Evolutionary conservation across 805 yeast genomes (phyloP).

Genomic region (Hanseniaspora pseudoguilliermondii): DNA sequence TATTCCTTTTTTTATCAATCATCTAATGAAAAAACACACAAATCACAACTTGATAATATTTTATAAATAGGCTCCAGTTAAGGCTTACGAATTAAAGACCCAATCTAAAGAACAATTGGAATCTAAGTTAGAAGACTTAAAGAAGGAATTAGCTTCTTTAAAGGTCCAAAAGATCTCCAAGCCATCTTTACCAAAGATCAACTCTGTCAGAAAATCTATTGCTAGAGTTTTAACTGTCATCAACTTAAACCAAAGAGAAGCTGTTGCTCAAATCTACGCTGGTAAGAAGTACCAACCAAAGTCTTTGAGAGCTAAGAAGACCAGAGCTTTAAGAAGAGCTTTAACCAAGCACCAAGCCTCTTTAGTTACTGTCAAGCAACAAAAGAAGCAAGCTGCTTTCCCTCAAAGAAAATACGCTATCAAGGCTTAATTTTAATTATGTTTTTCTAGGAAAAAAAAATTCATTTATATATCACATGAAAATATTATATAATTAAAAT

Average conservation of each 20-base stretch:
- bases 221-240: constrained; percentile 96
- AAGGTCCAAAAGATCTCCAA: constrained; percentile 90
- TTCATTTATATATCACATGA: constrained; percentile 8
- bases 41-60: not conserved
- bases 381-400: constrained; percentile 88
- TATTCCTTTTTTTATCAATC: not conserved
- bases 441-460: constrained; percentile 7
- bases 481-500: constrained; percentile 6
- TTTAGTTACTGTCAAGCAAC: constrained; percentile 73
- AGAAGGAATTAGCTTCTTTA: constrained; percentile 90
- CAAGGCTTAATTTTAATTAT: constrained; percentile 61
- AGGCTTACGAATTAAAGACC: constrained; percentile 92
- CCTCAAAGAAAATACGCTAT: constrained; percentile 97
- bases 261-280: constrained; percentile 87
- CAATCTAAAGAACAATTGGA: constrained; percentile 95
- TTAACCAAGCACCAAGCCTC: constrained; percentile 78
- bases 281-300: constrained; percentile 94
- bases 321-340: constrained; percentile 98
- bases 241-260: constrained; percentile 91
- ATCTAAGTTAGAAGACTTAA: constrained; percentile 85
- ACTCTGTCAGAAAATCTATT: constrained; percentile 94
- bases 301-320: constrained; percentile 98
- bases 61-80: constrained; percentile 59
- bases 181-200: constrained; percentile 90
- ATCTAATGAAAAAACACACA: no score